Conservation (phyloP, 352 stramenopile genomes). For the Globisporangium uncinulatum region DNA sequence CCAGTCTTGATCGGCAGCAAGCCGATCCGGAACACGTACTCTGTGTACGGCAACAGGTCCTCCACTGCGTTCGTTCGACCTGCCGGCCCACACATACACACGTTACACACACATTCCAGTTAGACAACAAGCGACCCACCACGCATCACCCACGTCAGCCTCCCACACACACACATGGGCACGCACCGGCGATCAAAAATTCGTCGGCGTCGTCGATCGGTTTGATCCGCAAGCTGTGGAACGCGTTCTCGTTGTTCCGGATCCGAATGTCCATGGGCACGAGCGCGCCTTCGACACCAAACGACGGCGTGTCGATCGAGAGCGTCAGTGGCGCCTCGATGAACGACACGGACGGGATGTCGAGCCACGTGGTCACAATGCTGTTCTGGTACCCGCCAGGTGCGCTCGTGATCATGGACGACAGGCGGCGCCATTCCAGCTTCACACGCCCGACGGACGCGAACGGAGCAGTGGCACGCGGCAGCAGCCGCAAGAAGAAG, state of each 20-base stretch:
- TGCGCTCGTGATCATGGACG: slow-evolving; percentile 35
- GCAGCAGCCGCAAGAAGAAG: slow-evolving; percentile 56
- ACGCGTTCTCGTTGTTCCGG: slow-evolving; percentile 66
- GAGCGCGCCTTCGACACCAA: slow-evolving; percentile 62
- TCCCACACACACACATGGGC: neutral
- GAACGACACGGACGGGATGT: slow-evolving; percentile 65
- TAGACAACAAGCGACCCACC: too few species aligned
- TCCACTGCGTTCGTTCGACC: slow-evolving; percentile 67
- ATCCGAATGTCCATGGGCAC: slow-evolving; percentile 51
- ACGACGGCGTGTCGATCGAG: slow-evolving; percentile 55
- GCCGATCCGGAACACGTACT: slow-evolving; percentile 56
- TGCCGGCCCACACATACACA: slow-evolving; percentile 10
- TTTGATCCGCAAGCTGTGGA: slow-evolving; percentile 70
- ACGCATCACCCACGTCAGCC: too few species aligned
- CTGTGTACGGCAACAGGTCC: slow-evolving; percentile 65
- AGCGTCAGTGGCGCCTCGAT: slow-evolving; percentile 61
- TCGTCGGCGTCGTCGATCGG: slow-evolving; percentile 59
- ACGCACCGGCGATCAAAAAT: slow-evolving; percentile 67
- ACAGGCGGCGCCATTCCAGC: slow-evolving; percentile 56
- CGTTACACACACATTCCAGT: too few species aligned
- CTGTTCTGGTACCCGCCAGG: slow-evolving; percentile 27
- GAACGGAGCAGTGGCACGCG: slow-evolving; percentile 32
- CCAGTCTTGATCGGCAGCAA: slow-evolving; percentile 75
- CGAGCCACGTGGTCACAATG: slow-evolving; percentile 58
- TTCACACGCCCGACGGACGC: slow-evolving; percentile 50